Percentiles rank a stretch among this genome's conserved stretches.
phyloP scores from a whole-genome alignment of 2,329 filamentous ascomycete species.

The Tolypocladium capitatum region DNA sequence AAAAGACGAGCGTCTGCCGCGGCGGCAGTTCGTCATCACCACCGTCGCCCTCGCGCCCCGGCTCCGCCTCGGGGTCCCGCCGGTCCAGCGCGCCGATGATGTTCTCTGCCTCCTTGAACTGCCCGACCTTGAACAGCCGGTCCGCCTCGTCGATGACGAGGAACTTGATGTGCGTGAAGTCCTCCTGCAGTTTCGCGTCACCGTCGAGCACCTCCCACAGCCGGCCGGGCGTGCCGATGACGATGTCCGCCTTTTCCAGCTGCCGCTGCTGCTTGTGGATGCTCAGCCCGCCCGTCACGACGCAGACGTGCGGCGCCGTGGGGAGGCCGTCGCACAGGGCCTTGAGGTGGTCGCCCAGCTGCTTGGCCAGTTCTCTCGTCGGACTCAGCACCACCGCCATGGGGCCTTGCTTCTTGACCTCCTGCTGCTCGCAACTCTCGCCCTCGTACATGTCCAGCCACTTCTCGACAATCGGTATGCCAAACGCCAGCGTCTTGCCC shows the following conservation, averaged over 20 bases:
- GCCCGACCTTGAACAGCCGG: constrained; percentile 76
- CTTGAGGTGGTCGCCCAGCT: constrained; percentile 72
- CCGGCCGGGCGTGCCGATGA: constrained; percentile 86
- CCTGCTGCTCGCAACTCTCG: constrained; percentile 18
- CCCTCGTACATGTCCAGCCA: constrained; percentile 46
- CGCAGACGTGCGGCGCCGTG: constrained; percentile 60
- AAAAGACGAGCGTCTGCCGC: constrained; percentile 89
- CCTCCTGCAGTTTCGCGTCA: constrained; percentile 52
- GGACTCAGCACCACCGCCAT: constrained; percentile 77
- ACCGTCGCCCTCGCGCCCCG: constrained; percentile 34
- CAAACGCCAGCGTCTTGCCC: constrained; percentile 91
- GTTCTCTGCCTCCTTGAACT: constrained; percentile 88
- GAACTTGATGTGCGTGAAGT: constrained; percentile 64
- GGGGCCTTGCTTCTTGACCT: constrained; percentile 31
- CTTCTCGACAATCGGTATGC: constrained; percentile 79
- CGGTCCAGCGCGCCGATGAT: constrained; percentile 73
- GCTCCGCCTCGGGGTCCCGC: constrained; percentile 46
- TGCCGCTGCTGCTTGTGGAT: constrained; percentile 90
- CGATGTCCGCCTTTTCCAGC: constrained; percentile 71
- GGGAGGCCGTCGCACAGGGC: constrained; percentile 52
- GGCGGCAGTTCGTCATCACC: constrained; percentile 28
- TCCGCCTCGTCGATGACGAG: constrained; percentile 92
- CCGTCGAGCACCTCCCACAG: constrained; percentile 87
- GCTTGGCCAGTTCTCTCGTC: constrained; percentile 86
- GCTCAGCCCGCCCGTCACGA: constrained; percentile 82